These are phyloP conservation scores for Phyllosticta citribraziliensis DNA, from an alignment of 2,329 filamentous ascomycete species.

Conservation along the genomic window DNA sequence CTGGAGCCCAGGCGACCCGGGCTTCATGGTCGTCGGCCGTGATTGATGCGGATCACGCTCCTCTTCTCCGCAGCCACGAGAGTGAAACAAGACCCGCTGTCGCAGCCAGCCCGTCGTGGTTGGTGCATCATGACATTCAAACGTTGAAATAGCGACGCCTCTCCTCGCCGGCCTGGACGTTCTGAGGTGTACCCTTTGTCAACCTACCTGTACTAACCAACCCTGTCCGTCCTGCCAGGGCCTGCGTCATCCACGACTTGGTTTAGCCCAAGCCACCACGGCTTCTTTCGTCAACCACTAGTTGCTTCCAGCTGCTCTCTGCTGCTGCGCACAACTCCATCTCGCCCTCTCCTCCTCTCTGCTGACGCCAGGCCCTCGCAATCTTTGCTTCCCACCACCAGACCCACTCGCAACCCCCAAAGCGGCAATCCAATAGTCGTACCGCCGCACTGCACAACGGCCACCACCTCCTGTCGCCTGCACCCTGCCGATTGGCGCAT, in stretches of 20 bases:
- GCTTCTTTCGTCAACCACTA: not conserved
- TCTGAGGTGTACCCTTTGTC: not conserved
- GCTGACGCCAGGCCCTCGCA: not conserved
- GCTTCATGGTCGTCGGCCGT: not conserved
- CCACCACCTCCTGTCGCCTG: slow-evolving; percentile 10
- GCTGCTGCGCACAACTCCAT: slow-evolving; percentile 2
- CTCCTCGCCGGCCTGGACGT: not conserved
- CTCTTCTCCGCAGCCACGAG: slow-evolving; percentile 5
- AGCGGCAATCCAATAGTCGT: slow-evolving; percentile 10
- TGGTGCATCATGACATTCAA: not conserved
- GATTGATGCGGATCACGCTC: slow-evolving; percentile 10
- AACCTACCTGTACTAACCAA: too few relatives aligned
- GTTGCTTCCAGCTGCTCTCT: not conserved
- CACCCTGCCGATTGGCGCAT: slow-evolving; percentile 7
- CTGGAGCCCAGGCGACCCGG: slow-evolving; percentile 6
- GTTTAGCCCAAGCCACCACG: not conserved
- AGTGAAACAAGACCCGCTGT: slow-evolving; percentile 10
- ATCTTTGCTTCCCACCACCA: not conserved
- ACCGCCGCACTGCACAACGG: slow-evolving; percentile 4
- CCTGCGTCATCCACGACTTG: not conserved
- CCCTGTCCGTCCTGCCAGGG: not conserved
- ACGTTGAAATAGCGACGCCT: slow-evolving; percentile 5
- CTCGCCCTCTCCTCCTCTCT: not conserved
- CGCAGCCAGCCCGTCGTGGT: slow-evolving; percentile 7
- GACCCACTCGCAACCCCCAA: slow-evolving; percentile 8